These are phyloP conservation scores for Malus asiatica DNA, from an alignment of 306 rosid genomes.

Conservation along the genomic window DNA sequence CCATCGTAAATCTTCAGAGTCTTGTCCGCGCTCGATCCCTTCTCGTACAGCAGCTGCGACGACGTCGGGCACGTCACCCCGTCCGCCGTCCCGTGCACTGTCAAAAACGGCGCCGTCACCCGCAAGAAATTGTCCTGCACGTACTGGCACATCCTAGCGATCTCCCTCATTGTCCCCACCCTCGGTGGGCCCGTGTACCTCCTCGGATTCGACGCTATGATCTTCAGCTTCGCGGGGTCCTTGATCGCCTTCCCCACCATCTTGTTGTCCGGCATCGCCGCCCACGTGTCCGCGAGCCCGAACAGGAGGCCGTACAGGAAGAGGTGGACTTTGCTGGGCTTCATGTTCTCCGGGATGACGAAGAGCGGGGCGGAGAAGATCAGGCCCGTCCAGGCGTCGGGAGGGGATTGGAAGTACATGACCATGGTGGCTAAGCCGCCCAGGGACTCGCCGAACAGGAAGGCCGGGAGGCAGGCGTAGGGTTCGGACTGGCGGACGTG, in stretches of 20 bases:
- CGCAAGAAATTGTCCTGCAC: conserved; percentile 67
- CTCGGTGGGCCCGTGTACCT: conserved; percentile 82
- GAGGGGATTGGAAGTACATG: conserved; percentile 74
- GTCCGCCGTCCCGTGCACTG: conserved; percentile 74
- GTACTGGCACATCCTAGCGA: conserved; percentile 69
- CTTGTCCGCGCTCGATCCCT: conserved; percentile 70
- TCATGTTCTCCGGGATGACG: conserved; percentile 92
- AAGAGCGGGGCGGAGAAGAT: conserved; percentile 88
- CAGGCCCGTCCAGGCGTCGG: conserved; percentile 77
- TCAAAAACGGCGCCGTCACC: conserved; percentile 76
- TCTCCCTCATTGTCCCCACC: conserved; percentile 95
- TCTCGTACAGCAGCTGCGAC: conserved; percentile 65
- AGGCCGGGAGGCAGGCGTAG: conserved; percentile 59
- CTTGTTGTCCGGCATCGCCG: conserved; percentile 83
- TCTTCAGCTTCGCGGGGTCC: conserved; percentile 69
- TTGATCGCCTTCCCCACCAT: conserved; percentile 90
- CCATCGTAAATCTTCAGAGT: conserved; percentile 81
- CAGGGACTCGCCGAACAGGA: conserved; percentile 93
- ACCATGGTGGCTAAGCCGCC: conserved; percentile 69
- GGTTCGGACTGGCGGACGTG: conserved; percentile 46
- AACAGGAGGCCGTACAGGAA: conserved; percentile 69
- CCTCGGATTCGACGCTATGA: conserved; percentile 79
- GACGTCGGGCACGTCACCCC: conserved; percentile 88
- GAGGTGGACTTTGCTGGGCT: conserved; percentile 53
- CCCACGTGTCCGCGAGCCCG: conserved; percentile 94